Conservation (phyloP, 345 rosid genomes). For the Citrus trifoliata region DNA sequence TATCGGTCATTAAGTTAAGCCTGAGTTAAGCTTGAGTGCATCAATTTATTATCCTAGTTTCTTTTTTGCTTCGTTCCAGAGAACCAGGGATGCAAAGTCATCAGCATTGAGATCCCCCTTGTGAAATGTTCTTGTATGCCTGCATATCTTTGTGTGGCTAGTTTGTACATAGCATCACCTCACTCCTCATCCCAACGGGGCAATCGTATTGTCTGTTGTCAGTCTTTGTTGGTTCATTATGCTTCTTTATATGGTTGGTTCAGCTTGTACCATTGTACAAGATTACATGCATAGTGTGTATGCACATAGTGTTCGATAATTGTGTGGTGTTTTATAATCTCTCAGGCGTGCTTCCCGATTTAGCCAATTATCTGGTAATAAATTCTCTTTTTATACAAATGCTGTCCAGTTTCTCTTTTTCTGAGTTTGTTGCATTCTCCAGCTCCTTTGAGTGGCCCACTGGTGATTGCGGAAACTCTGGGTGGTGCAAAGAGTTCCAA, state of each 20-base stretch:
- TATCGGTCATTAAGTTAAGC: neutral
- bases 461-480: constrained; percentile 84
- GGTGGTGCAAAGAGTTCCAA: constrained; percentile 60
- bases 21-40: neutral
- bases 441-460: constrained; percentile 98
- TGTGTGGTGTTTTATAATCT: neutral
- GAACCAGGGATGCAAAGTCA: neutral
- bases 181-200: neutral
- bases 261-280: neutral
- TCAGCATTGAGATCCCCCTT: neutral
- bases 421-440: constrained; percentile 22
- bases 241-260: neutral
- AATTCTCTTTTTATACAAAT: neutral
- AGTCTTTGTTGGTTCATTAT: neutral
- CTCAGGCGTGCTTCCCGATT: neutral
- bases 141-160: neutral
- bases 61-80: neutral
- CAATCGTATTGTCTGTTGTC: neutral
- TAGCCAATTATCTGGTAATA: neutral
- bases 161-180: neutral
- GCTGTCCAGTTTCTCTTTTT: neutral
- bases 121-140: neutral
- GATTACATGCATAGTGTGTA: neutral
- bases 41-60: neutral
- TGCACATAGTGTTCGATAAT: neutral